Evolutionary conservation across 208 protist species (phyloP).

Genomic region (Acanthamoeba comandoni): DNA sequence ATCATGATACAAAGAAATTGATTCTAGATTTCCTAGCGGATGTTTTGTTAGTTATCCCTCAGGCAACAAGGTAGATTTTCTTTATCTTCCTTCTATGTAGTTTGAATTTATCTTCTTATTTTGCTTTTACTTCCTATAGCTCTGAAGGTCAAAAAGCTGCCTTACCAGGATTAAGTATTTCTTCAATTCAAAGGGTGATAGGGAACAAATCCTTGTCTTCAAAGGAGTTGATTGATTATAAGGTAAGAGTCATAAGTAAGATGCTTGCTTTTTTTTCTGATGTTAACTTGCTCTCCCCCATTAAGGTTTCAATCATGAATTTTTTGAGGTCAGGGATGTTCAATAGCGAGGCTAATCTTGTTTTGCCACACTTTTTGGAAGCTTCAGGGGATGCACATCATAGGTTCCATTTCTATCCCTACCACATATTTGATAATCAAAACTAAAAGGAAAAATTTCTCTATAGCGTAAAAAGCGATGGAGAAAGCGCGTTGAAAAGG

Average conservation of each 20-base stretch:
- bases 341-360: conserved; percentile 25
- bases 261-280: neutral
- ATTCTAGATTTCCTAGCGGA: conserved; percentile 42
- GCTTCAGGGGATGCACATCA: conserved; percentile 60
- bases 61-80: no score
- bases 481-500: conserved; percentile 31
- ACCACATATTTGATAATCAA: neutral
- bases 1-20: conserved; percentile 2
- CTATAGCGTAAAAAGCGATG: conserved; percentile 35
- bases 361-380: conserved; percentile 46
- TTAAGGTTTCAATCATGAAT: conserved; percentile 22
- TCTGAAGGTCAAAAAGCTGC: neutral
- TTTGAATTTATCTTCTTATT: no score
- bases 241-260: neutral
- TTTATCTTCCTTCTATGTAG: no score
- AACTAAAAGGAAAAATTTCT: neutral
- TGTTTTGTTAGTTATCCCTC: neutral
- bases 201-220: conserved; percentile 16
- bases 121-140: no score
- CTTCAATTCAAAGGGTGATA: conserved; percentile 38
- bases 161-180: conserved; percentile 34
- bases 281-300: neutral
- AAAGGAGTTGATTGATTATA: conserved; percentile 30
- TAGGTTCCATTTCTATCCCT: neutral
- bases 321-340: conserved; percentile 47